Conservation (phyloP, 768 basidiomycete species). For the Gymnopilus dilepis region DNA sequence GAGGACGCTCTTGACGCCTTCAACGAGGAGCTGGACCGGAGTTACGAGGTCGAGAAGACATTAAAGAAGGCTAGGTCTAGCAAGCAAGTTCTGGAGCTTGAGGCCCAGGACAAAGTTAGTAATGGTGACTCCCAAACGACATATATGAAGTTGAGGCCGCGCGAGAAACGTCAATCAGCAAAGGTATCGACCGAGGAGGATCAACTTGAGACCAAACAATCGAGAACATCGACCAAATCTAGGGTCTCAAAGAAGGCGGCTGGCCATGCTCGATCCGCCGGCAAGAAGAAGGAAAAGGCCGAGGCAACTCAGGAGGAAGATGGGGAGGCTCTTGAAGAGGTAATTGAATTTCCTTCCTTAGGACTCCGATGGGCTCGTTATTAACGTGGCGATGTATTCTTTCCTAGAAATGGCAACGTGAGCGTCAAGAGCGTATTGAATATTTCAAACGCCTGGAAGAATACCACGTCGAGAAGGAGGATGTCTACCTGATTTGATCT, state of each 20-base stretch:
- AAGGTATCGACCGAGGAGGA: slow-evolving; percentile 12
- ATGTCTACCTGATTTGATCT: slow-evolving; percentile 59
- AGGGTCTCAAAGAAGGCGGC: slow-evolving; percentile 19
- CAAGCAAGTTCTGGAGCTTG: background rate
- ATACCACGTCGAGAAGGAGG: slow-evolving; percentile 60
- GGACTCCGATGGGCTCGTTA: slow-evolving; percentile 1
- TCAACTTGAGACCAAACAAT: background rate
- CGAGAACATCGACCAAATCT: slow-evolving; percentile 7
- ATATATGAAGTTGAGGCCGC: slow-evolving; percentile 24
- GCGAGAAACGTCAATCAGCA: slow-evolving; percentile 8
- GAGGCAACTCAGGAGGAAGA: slow-evolving; percentile 15
- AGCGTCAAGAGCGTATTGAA: slow-evolving; percentile 55
- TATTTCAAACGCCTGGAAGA: slow-evolving; percentile 58
- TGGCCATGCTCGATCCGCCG: slow-evolving; percentile 16
- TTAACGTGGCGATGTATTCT: background rate
- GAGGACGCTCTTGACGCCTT: slow-evolving; percentile 25
- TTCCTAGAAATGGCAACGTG: slow-evolving; percentile 45
- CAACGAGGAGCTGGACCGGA: slow-evolving; percentile 26
- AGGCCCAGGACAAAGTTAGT: background rate
- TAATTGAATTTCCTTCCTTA: slow-evolving; percentile 15
- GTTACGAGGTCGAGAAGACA: slow-evolving; percentile 13
- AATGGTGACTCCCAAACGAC: slow-evolving; percentile 10
- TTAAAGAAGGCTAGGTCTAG: slow-evolving; percentile 8
- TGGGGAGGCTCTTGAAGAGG: slow-evolving; percentile 25
- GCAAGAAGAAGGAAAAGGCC: slow-evolving; percentile 19